Evolutionary conservation across 208 protist genomes (phyloP).

Genomic region (Trichomonas vaginalis): DNA sequence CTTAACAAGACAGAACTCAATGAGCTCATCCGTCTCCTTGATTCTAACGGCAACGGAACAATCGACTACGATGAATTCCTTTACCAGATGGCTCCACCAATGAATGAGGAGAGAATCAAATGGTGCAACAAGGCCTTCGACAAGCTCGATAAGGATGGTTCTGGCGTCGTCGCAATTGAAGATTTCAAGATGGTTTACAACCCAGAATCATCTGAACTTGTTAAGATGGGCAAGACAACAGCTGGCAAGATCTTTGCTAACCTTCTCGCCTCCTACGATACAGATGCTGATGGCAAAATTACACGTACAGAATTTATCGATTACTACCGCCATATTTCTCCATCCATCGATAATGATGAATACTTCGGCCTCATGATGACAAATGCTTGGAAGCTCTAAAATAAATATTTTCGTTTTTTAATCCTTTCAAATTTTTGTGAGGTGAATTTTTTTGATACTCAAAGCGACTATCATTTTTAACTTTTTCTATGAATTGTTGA

Average conservation of each 20-base stretch:
- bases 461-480: too few species aligned
- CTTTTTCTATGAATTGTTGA: too few species aligned
- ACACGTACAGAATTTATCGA: background rate
- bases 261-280: background rate
- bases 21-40: background rate
- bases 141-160: background rate
- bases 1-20: background rate
- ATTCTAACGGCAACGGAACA: background rate
- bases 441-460: too few species aligned
- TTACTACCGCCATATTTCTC: background rate
- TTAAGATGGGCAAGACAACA: constrained; percentile 5
- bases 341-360: constrained; percentile 3
- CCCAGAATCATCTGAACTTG: background rate
- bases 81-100: background rate
- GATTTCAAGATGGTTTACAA: background rate
- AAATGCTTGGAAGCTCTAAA: constrained; percentile 11
- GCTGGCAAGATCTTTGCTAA: background rate
- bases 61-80: background rate
- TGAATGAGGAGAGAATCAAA: background rate
- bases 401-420: too few species aligned
- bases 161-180: background rate
- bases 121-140: background rate
- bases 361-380: background rate
- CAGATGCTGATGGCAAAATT: background rate
- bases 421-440: too few species aligned